Conservation (phyloP, 1,284 basidiomycete species). For the Bjerkandera adusta region DNA sequence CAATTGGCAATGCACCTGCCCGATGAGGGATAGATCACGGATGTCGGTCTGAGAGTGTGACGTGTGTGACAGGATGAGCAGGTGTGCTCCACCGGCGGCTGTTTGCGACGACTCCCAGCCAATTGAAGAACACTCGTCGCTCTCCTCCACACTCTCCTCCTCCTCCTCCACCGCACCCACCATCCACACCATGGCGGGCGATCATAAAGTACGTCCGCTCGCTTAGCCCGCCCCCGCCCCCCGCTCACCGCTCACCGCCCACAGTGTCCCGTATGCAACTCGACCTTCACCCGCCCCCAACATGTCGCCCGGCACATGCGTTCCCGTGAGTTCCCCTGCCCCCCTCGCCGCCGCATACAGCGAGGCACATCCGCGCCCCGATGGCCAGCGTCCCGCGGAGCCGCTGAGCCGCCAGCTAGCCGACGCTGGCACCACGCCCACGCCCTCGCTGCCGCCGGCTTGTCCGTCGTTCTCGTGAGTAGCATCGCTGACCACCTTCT, state of each 20-base stretch:
- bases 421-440: conserved; percentile 6
- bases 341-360: neutral
- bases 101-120: too few species aligned
- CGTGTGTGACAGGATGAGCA: neutral
- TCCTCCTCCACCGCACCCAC: conserved; percentile 3
- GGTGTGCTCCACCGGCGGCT: too few species aligned
- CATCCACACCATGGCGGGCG: conserved; percentile 32
- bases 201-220: conserved; percentile 33
- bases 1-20: neutral
- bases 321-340: conserved; percentile 60
- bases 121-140: too few species aligned
- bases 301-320: conserved; percentile 90
- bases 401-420: too few species aligned
- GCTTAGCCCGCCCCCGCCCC: conserved; percentile 11
- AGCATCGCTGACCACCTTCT: conserved; percentile 18
- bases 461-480: conserved; percentile 15
- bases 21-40: neutral
- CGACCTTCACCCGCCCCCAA: conserved; percentile 86
- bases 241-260: conserved; percentile 7
- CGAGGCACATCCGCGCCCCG: conserved; percentile 5
- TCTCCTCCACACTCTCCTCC: conserved; percentile 3
- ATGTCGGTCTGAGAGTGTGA: neutral
- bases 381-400: too few species aligned
- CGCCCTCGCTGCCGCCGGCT: conserved; percentile 2
- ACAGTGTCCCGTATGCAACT: conserved; percentile 76